Base-by-base conservation (phyloP, 179 eudicot genomes). In the Carnegiea gigantea region DNA sequence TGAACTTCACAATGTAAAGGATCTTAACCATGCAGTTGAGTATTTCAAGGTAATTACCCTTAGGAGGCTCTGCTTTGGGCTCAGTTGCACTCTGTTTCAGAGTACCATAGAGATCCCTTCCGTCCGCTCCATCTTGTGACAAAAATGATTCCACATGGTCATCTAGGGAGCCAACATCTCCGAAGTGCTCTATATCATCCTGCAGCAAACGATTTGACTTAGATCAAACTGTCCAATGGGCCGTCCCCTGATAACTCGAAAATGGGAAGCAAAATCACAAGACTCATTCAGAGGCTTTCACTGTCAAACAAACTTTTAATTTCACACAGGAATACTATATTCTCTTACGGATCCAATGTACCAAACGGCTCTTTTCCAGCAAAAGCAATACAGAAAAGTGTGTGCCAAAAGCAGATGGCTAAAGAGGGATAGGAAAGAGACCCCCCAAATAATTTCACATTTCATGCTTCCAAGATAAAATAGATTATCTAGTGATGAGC, bases 181-280 rank as follows among this genome's bases (percentile, higher is more conserved):
- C 97, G 87, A 95, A 93, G 85, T 88, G 90, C 68, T 95, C 98
- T 76, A 93, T 90, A 79, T 93, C 97, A 81, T 93, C 98, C 98
- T 95, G 91, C 83, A 85, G 9, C 57, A 75, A 67, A 60, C 40
- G 21, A 49, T 51, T 67, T 49, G 64, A 75, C 15, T 64, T 68
- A 49, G 40, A 81, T 51, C 80, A 78, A 78, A 68, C 24, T 46
- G 11, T 53, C 68, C 72, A 17, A 65, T 23, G 59, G 13, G 21
- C 79, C 9, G 44, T 40, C 15, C 36, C 36, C 14, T 1, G n/a
- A 76, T 76, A 54, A 76, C 48, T 13, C 18, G 28, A 76, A 49
- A 28, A 30, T 76, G 14, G 2, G 12, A 38, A 76, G 49, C 77
- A 44, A 74, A 36, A 76, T 7, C 46, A 76, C 46, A 13, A 53